Conservation (phyloP, 345 rosid genomes). For the Eucalyptus sp. region DNA sequence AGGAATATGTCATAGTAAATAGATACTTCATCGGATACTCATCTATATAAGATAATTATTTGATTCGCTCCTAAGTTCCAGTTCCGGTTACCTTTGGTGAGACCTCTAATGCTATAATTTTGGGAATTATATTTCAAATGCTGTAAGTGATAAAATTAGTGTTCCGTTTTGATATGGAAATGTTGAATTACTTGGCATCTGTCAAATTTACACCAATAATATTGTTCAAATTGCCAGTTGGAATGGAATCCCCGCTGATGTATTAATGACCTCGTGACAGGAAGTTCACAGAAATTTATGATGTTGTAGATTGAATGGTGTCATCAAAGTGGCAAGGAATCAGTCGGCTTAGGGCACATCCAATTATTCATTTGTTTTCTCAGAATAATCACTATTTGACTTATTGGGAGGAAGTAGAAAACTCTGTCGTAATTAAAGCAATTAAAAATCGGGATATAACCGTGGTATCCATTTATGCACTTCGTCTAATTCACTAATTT, state of each 20-base stretch:
- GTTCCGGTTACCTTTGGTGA: not conserved
- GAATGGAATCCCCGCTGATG: not conserved
- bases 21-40: not conserved
- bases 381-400: not conserved
- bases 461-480: fast-evolving
- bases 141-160: not conserved
- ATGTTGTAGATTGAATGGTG: slow-evolving; percentile 18
- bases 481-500: not conserved
- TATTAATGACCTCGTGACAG: not conserved
- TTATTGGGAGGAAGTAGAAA: not conserved
- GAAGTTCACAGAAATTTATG: slow-evolving; percentile 25
- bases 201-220: not conserved
- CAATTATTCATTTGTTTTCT: not conserved
- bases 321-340: slow-evolving; percentile 7
- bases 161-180: not conserved
- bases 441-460: not conserved
- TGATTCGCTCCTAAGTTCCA: not conserved
- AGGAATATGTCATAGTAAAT: not conserved
- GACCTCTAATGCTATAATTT: not conserved
- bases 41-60: not conserved
- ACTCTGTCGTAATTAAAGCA: not conserved
- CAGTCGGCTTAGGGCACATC: not conserved
- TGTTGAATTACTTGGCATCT: not conserved
- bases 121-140: not conserved
- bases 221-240: not conserved